phyloP scores from a whole-genome alignment of 495 filamentous ascomycete species.

The Symbiotaphrina buchneri region DNA sequence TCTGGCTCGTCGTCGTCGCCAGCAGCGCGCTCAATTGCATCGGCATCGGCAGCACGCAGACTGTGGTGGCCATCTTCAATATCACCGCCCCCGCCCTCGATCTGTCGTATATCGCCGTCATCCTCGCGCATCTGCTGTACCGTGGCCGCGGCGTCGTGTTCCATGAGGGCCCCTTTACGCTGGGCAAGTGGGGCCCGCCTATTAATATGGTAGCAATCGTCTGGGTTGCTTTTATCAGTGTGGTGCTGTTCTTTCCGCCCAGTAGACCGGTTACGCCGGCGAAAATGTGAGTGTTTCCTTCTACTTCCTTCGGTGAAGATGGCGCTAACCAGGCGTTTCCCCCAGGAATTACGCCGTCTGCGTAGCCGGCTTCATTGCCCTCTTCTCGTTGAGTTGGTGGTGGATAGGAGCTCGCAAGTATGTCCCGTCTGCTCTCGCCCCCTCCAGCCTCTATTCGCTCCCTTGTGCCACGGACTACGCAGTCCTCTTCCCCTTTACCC shows the following conservation, averaged over 20 bases:
- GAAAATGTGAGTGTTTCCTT: conserved; percentile 33
- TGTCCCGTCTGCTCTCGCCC: conserved; percentile 6
- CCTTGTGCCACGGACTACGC: background rate
- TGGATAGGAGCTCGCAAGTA: conserved; percentile 34
- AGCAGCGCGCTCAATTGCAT: conserved; percentile 37
- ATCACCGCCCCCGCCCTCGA: conserved; percentile 50
- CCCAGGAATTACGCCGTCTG: conserved; percentile 42
- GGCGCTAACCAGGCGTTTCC: too few relatives aligned
- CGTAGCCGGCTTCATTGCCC: conserved; percentile 36
- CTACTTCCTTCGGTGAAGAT: background rate
- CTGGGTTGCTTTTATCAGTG: conserved; percentile 47
- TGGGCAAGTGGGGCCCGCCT: conserved; percentile 33
- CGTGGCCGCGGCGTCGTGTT: too few relatives aligned
- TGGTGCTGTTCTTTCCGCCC: conserved; percentile 44
- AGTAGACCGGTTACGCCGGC: conserved; percentile 31
- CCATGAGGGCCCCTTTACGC: conserved; percentile 38
- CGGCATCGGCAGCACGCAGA: conserved; percentile 43
- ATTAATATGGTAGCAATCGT: conserved; percentile 35
- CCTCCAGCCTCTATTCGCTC: background rate
- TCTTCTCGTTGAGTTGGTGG: conserved; percentile 45
- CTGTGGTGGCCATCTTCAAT: conserved; percentile 46
- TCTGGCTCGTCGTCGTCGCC: conserved; percentile 49
- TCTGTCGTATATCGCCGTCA: conserved; percentile 44
- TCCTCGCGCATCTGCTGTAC: conserved; percentile 39
- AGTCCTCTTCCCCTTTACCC: too few relatives aligned